Conservation (phyloP, 2,329 filamentous ascomycete species). For the Nemania abortiva region DNA sequence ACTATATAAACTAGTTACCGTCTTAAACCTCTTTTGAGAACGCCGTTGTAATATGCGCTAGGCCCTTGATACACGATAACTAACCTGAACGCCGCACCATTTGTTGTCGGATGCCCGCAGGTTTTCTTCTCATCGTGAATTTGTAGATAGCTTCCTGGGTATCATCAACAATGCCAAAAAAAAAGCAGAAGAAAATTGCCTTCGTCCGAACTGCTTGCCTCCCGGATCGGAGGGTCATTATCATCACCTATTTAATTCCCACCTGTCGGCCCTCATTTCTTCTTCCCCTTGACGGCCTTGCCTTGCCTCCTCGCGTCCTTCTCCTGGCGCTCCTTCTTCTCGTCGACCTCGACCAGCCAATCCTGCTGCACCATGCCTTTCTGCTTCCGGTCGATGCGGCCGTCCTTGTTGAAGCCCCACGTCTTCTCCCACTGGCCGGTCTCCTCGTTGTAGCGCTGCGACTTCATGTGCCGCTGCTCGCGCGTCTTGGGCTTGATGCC, state of each 20-base stretch:
- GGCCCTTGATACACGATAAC: conserved; percentile 19
- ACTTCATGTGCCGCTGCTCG: conserved; percentile 75
- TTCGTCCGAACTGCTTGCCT: not conserved
- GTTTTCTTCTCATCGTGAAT: conserved; percentile 21
- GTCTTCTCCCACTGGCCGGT: conserved; percentile 90
- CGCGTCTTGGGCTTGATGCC: conserved; percentile 91
- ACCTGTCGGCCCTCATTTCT: conserved; percentile 36
- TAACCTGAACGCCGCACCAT: conserved; percentile 31
- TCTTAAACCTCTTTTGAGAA: conserved; percentile 29
- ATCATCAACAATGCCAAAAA: conserved; percentile 29
- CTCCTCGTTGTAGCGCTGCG: conserved; percentile 86
- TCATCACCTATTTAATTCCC: conserved; percentile 2
- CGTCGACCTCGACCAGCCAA: conserved; percentile 93
- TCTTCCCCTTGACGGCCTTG: conserved; percentile 47
- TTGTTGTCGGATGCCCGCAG: conserved; percentile 13
- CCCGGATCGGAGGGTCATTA: not conserved
- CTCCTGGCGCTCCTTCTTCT: conserved; percentile 63
- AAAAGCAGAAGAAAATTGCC: not conserved
- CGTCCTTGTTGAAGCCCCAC: conserved; percentile 78
- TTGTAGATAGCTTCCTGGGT: conserved; percentile 30
- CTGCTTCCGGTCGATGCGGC: conserved; percentile 82
- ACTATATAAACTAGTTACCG: conserved; percentile 37
- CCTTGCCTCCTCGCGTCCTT: conserved; percentile 38
- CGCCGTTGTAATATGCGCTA: conserved; percentile 24
- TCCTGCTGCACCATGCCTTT: conserved; percentile 75